Base-by-base conservation (phyloP, 768 basidiomycete genomes). In the Boletales sp. region DNA sequence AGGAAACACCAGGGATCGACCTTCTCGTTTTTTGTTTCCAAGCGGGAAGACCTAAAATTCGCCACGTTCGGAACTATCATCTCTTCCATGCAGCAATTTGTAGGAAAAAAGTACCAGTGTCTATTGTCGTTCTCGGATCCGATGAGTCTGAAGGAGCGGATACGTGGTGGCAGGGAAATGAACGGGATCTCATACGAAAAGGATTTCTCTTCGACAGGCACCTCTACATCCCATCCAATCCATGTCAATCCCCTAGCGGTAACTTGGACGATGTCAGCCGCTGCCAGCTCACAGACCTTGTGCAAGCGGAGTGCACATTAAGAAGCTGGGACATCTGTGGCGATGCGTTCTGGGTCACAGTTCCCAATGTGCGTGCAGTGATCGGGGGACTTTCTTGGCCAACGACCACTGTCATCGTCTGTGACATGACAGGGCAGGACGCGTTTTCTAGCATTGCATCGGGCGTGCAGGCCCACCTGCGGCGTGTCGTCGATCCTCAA, bases 21-120 rank as follows among this genome's bases (percentile, higher is more conserved):
- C 63, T 68, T 13, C 56, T 68, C 27, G 37, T 67, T 12, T 60
- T 61, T 46, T 68, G 65, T 51, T 55, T 70, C 14, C 62, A 62
- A 29, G 60, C 54, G 9, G 53, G 60, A 30, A 62, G 62, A 47
- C 52, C 52, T 14, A 62, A 47, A 38, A 8, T 50, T 10, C 54
- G 48, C 27, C 56, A 58, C 32, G 10, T 53, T 37, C 57, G 55
- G 36, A 69, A 62, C 40, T 72, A 70, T 40, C 53, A 60, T 24
- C 40, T 70, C 24, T 71, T 72, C 39, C 44, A 55, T 19, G 56
- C 56, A 9, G 63, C 61, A 14, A 59, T 72, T 9, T 72, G 65
- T 31, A 52, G 57, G 37, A 59, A 54, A 45, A 65, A 64, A 21
- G 69, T 72, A 1, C 65, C 63, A 0, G 59, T 65, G 18, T 64